Percentiles rank a stretch among this genome's conserved stretches.
Evolutionary conservation across 140 eudicot genomes (phyloP).

Genomic region (Oenanthe javanica): DNA sequence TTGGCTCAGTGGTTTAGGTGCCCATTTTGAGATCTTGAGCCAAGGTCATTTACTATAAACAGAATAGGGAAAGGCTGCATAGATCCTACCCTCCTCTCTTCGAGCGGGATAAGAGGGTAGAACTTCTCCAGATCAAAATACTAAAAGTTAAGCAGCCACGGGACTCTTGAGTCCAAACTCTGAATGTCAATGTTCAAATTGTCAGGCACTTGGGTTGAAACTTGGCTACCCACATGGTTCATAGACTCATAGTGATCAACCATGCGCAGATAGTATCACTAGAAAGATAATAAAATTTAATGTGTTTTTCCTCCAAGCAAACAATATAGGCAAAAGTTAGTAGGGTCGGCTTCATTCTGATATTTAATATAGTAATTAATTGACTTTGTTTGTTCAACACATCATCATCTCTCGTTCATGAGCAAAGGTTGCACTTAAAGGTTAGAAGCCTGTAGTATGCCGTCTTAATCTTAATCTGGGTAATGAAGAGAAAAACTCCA

Average conservation of each 20-base stretch:
- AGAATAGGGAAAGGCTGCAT: too few species aligned
- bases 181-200: not conserved
- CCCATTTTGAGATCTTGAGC: too few species aligned
- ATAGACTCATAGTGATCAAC: not conserved
- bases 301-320: not conserved
- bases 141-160: not conserved
- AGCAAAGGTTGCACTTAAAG: not conserved
- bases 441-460: not conserved
- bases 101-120: too few species aligned
- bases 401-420: not conserved
- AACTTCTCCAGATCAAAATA: not conserved
- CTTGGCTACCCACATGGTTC: not conserved
- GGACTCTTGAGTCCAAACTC: not conserved
- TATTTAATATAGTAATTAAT: not conserved
- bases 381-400: not conserved
- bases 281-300: not conserved
- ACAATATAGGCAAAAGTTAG: not conserved
- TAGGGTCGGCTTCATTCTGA: not conserved
- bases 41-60: too few species aligned
- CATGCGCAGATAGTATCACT: not conserved
- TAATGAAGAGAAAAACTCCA: not conserved
- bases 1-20: too few species aligned
- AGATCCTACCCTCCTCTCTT: too few species aligned
- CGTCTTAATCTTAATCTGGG: not conserved
- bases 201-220: not conserved